Evolutionary conservation across 1,284 basidiomycete species (phyloP), one percentile per base, ranked within the genome.

Genomic region (Tilletia caries): DNA sequence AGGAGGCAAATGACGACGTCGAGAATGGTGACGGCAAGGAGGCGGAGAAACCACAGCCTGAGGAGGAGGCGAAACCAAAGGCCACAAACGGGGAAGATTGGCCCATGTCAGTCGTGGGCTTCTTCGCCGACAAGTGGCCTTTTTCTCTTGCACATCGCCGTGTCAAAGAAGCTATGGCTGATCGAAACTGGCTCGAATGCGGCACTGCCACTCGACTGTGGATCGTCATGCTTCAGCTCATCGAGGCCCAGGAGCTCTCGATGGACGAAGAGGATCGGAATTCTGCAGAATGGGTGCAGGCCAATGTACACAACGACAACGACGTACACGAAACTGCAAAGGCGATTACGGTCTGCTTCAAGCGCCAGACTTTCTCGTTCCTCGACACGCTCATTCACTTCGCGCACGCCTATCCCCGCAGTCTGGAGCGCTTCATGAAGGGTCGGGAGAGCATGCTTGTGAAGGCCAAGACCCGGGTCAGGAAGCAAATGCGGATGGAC

Each of bases 391-490:
- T 82, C 65, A 68, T 82, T 58, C 73, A 72, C 44, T 81, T 83
- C 64, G 74, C 76, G 0, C 73, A 78, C 65, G 72, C 74, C 65
- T 76, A 82, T 74, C 79, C 81, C 60, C 75, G 74, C 67, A 77
- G 78, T 71, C 75, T 83, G 13, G 81, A 82, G 68, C 74, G 78
- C 25, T 80, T 79, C 66, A 75, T 80, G 5, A 69, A 74, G 2
- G 73, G 74, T 29, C 74, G 72, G 41, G 79, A 81, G 37, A 73
- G 81, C 74, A 75, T 83, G 74, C 81, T 76, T 68, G 78, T 83
- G 32, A 71, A 74, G 34, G 76, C 78, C 25, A 76, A 76, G 66
- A 72, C 71, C 65, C 73, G 75, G 6, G 76, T 75, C 3, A 67
- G 73, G 34, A 72, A 77, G 48, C 37, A 68, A n/a, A 65, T 68